A percentile compares a stretch with the other conserved stretches of the same genome.
Conservation (phyloP, 495 filamentous ascomycete species). For the Delitschia confertaspora region DNA sequence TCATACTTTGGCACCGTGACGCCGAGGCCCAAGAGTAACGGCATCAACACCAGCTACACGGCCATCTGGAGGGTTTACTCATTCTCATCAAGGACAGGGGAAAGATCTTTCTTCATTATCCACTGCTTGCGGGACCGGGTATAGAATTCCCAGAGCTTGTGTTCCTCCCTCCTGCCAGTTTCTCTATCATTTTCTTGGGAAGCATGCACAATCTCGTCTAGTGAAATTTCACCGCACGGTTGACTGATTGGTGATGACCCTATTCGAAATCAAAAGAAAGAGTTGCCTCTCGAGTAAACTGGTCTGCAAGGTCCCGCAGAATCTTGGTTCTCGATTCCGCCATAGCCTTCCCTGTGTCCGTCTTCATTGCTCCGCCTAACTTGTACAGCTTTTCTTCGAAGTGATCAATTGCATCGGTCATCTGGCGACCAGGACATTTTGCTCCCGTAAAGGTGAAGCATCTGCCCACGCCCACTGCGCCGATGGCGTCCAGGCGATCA, state of each 20-base stretch:
- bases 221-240: background rate
- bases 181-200: background rate
- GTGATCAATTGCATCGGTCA: slow-evolving; percentile 61
- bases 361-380: slow-evolving; percentile 69
- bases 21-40: too few relatives aligned
- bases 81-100: background rate
- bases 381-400: slow-evolving; percentile 70
- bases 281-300: slow-evolving; percentile 11
- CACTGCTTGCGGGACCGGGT: background rate
- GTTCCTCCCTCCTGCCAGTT: background rate
- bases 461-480: slow-evolving; percentile 71
- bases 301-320: slow-evolving; percentile 10
- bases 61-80: too few relatives aligned
- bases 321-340: slow-evolving; percentile 38
- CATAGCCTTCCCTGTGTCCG: slow-evolving; percentile 56
- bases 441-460: slow-evolving; percentile 70
- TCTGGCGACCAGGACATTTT: slow-evolving; percentile 40
- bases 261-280: slow-evolving; percentile 14
- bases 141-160: slow-evolving; percentile 1
- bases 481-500: slow-evolving; percentile 81
- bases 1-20: too few relatives aligned
- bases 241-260: background rate
- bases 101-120: background rate
- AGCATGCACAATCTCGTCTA: background rate
- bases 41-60: too few relatives aligned